Conservation (phyloP, 768 basidiomycete species). For the Boletus edulis region DNA sequence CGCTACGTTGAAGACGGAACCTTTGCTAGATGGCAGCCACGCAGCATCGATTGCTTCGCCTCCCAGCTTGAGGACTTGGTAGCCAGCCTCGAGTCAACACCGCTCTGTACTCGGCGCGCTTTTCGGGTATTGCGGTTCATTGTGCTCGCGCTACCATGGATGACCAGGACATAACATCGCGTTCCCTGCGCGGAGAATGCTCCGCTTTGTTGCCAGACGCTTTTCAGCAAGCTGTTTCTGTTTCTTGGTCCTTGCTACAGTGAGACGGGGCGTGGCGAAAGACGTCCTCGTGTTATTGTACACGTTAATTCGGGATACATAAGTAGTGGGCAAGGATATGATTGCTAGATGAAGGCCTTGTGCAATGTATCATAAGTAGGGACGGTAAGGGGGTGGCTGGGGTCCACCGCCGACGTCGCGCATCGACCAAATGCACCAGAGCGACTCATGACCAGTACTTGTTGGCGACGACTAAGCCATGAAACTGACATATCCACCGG, state of each 20-base stretch:
- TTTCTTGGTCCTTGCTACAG: conserved; percentile 9
- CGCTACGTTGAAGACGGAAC: conserved; percentile 77
- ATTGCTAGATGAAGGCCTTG: too few species aligned
- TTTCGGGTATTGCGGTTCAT: conserved; percentile 58
- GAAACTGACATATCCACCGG: conserved; percentile 68
- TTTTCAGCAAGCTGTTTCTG: neutral
- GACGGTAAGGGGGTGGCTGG: conserved; percentile 1
- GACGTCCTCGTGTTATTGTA: neutral
- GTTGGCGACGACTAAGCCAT: conserved; percentile 32
- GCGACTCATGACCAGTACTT: too few species aligned
- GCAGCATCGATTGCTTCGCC: conserved; percentile 85
- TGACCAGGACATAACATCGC: conserved; percentile 46
- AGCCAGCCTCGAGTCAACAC: conserved; percentile 59
- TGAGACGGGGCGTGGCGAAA: too few species aligned
- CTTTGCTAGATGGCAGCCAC: conserved; percentile 76
- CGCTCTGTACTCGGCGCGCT: conserved; percentile 54
- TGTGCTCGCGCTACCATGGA: conserved; percentile 80
- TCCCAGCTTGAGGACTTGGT: conserved; percentile 58
- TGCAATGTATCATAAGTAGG: too few species aligned
- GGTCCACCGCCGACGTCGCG: conserved; percentile 1
- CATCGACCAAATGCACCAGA: too few species aligned
- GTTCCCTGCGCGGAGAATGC: conserved; percentile 7
- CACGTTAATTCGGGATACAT: neutral
- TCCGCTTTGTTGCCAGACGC: neutral
- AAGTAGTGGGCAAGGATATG: neutral